A percentile compares a stretch with the other conserved stretches of the same genome.
phyloP scores from a whole-genome alignment of 495 filamentous ascomycete genomes.

The Aspergillus indologenus region DNA sequence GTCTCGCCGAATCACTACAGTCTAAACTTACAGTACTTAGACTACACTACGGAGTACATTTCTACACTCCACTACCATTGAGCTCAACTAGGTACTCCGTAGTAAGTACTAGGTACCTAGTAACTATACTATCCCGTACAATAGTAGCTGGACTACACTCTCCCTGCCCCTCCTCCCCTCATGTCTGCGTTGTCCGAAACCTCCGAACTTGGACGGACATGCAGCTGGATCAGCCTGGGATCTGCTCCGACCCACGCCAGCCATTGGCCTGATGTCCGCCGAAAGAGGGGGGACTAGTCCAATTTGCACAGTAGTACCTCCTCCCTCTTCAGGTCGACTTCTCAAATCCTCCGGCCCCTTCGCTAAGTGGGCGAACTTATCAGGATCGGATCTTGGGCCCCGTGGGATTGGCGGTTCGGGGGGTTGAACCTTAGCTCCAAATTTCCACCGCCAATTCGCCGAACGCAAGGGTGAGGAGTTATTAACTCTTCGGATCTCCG shows the following conservation, averaged over 20 bases:
- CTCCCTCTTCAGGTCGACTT: too few species aligned
- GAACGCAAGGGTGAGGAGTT: neutral
- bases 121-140: too few species aligned
- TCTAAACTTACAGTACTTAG: too few species aligned
- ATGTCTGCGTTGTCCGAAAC: neutral
- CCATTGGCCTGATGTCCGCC: too few species aligned
- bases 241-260: too few species aligned
- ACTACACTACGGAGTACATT: too few species aligned
- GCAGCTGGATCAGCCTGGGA: too few species aligned
- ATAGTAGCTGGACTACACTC: neutral
- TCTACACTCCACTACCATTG: too few species aligned
- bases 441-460: neutral
- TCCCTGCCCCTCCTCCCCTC: neutral
- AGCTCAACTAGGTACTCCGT: too few species aligned
- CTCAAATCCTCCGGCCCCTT: too few species aligned
- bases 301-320: neutral
- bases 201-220: neutral
- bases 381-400: neutral
- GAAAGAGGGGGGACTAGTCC: neutral
- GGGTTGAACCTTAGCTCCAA: neutral
- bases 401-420: neutral
- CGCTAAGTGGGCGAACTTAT: neutral
- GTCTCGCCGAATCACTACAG: neutral
- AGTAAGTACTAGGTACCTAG: too few species aligned
- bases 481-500: neutral